Percentiles rank a stretch among this genome's conserved stretches.
phyloP scores from a whole-genome alignment of 306 rosid genomes.

The Cucurbita argyrosperma region DNA sequence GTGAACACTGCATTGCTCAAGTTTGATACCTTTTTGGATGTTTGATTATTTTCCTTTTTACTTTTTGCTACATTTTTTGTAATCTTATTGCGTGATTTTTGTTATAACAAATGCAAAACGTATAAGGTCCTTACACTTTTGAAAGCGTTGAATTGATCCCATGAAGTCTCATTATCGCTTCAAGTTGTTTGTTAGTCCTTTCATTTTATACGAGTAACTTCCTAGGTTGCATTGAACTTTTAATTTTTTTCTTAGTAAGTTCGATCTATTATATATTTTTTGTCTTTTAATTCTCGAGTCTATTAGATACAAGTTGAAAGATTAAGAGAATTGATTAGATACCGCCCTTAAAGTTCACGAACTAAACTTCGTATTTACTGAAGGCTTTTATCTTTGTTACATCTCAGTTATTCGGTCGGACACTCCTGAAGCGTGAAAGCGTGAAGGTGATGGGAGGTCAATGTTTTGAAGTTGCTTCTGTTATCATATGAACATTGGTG shows the following conservation, averaged over 20 bases:
- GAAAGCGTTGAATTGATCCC: neutral
- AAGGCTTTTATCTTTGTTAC: neutral
- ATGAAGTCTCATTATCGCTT: neutral
- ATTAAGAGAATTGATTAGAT: too few relatives aligned
- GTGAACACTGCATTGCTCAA: neutral
- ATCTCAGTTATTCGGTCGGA: constrained; percentile 44
- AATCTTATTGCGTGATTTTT: neutral
- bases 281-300: too few relatives aligned
- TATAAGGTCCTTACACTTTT: neutral
- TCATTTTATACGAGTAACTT: too few relatives aligned
- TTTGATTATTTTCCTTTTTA: neutral
- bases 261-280: too few relatives aligned
- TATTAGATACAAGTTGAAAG: too few relatives aligned
- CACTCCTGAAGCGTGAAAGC: constrained; percentile 21
- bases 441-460: constrained; percentile 8
- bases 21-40: neutral
- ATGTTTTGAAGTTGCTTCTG: neutral
- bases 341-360: too few relatives aligned
- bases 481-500: neutral
- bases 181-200: too few relatives aligned
- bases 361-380: neutral
- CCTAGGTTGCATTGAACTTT: too few relatives aligned
- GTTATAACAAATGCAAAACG: neutral
- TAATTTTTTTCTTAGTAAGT: too few relatives aligned
- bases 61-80: neutral